Percentiles rank a stretch among this genome's conserved stretches.
Evolutionary conservation across 1,284 basidiomycete species (phyloP).

Genomic region (Malassezia caprae): DNA sequence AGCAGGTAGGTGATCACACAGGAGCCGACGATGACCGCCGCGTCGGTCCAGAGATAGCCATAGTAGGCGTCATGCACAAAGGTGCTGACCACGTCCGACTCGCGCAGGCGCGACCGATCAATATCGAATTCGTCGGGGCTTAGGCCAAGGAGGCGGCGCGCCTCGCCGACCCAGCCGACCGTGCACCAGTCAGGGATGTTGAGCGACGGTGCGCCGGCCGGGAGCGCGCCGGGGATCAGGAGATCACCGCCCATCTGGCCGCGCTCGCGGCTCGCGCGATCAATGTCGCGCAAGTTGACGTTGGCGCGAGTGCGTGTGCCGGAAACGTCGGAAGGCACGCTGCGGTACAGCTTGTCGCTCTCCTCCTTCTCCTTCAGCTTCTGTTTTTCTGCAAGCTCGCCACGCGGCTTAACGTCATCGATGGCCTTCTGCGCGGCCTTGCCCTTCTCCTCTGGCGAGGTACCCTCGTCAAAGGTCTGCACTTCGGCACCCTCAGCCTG

Average conservation of each 20-base stretch:
- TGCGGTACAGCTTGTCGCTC: conserved; percentile 11
- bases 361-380: conserved; percentile 8
- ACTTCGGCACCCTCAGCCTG: conserved; percentile 34
- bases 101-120: conserved; percentile 11
- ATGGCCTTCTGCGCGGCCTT: conserved; percentile 27
- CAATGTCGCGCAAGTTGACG: conserved; percentile 32
- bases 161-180: conserved; percentile 36
- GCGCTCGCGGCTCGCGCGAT: conserved; percentile 30
- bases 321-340: conserved; percentile 31
- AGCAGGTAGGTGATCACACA: conserved; percentile 37
- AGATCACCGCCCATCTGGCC: conserved; percentile 27
- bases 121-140: conserved; percentile 21
- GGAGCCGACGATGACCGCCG: conserved; percentile 32
- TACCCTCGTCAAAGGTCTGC: conserved; percentile 36
- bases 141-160: conserved; percentile 24
- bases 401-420: conserved; percentile 27
- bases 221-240: conserved; percentile 26
- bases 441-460: conserved; percentile 39
- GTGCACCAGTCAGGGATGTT: conserved; percentile 29
- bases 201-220: conserved; percentile 25
- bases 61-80: conserved; percentile 32
- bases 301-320: conserved; percentile 34
- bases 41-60: conserved; percentile 38
- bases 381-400: conserved; percentile 15
- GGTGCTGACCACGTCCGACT: conserved; percentile 27